These are phyloP conservation scores for Coprinopsis cinerea DNA, from an alignment of 768 basidiomycete species.

Conservation along the genomic window DNA sequence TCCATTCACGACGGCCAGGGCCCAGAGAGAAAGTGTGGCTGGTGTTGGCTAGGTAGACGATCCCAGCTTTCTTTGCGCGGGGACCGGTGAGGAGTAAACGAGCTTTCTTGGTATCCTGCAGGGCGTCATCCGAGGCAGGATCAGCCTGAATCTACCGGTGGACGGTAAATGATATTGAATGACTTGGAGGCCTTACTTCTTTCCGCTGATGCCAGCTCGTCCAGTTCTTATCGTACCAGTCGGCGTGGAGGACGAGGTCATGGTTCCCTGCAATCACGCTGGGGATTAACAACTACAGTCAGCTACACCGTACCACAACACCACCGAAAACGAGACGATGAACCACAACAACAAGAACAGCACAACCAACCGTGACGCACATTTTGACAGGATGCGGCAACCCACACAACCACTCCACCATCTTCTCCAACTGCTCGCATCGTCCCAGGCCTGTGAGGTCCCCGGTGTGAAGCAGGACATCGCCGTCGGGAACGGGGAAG, in stretches of 20 bases:
- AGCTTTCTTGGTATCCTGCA: no score
- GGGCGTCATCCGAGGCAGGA: no score
- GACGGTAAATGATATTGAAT: no score
- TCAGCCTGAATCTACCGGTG: no score
- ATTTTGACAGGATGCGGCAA: constrained; percentile 58
- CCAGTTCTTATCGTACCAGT: constrained; percentile 34
- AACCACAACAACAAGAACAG: neutral
- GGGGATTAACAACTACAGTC: neutral
- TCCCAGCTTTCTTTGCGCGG: constrained; percentile 30
- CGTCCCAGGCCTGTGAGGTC: constrained; percentile 54
- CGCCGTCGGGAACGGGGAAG: constrained; percentile 51
- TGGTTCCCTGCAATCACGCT: constrained; percentile 74
- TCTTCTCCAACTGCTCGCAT: constrained; percentile 37
- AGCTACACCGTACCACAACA: neutral
- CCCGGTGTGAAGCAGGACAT: constrained; percentile 61
- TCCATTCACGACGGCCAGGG: constrained; percentile 44
- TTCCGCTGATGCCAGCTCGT: constrained; percentile 23
- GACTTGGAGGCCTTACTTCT: no score
- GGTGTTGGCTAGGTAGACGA: constrained; percentile 55
- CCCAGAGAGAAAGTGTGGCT: constrained; percentile 30
- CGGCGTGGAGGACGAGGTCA: constrained; percentile 41
- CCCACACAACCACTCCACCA: constrained; percentile 51
- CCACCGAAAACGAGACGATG: neutral
- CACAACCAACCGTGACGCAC: no score
- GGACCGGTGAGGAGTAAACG: constrained; percentile 28